phyloP scores from a whole-genome alignment of 345 rosid species.

The Eucalyptus coolabah region DNA sequence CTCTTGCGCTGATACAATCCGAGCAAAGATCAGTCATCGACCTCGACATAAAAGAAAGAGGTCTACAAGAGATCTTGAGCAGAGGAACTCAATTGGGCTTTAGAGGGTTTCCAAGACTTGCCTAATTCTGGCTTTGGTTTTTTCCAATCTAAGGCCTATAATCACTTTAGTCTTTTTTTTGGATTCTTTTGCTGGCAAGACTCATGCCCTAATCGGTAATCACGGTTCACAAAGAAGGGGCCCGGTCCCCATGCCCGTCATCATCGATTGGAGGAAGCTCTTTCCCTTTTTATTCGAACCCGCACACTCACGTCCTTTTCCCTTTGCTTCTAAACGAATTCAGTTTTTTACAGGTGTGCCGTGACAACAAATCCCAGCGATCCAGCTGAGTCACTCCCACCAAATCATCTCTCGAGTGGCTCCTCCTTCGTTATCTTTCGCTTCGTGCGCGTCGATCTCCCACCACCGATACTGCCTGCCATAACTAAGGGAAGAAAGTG shows the following conservation, averaged over 20 bases:
- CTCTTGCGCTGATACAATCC: not conserved
- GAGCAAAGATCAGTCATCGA: not conserved
- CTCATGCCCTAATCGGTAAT: not conserved
- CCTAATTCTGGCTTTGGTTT: not conserved
- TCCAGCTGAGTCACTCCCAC: not conserved
- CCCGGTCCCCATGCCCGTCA: not conserved
- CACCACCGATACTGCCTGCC: not conserved
- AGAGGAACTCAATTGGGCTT: not conserved
- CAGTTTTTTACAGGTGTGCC: not conserved
- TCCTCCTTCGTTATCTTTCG: not conserved
- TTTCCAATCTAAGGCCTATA: not conserved
- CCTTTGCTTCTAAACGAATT: not conserved
- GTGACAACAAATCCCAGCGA: not conserved
- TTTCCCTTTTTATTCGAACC: not conserved
- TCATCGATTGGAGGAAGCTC: not conserved
- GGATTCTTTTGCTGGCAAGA: not conserved
- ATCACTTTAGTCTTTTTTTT: not conserved
- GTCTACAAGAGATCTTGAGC: not conserved
- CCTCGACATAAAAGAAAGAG: not conserved
- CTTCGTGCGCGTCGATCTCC: not conserved
- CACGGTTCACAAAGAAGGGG: not conserved
- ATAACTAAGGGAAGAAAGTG: not conserved
- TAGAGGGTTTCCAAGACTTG: not conserved
- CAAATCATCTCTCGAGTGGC: not conserved
- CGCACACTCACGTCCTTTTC: not conserved